phyloP scores from a whole-genome alignment of 345 rosid species.

The Arabidopsis suecica region DNA sequence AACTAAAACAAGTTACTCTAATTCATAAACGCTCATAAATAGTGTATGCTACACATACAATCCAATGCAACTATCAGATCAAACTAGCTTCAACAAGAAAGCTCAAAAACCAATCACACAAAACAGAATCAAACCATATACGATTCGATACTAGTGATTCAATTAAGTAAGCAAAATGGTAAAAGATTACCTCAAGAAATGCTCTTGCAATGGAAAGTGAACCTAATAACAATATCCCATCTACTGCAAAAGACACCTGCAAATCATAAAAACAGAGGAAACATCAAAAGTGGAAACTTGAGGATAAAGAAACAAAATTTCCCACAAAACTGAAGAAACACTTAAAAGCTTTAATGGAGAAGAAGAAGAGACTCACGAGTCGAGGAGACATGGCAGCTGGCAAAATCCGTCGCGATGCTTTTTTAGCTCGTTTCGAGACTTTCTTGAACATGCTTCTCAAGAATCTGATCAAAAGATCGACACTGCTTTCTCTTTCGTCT shows the following conservation, averaged over 20 bases:
- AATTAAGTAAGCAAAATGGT: background rate
- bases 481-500: constrained; percentile 71
- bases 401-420: constrained; percentile 65
- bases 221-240: constrained; percentile 74
- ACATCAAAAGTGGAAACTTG: background rate
- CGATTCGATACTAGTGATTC: background rate
- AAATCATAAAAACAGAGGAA: background rate
- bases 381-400: constrained; percentile 70
- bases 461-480: constrained; percentile 73
- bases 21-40: background rate
- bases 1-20: background rate
- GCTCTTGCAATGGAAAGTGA: constrained; percentile 71
- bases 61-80: background rate
- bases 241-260: constrained; percentile 85
- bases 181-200: constrained; percentile 65
- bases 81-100: constrained; percentile 3
- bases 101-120: background rate
- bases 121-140: background rate
- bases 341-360: background rate
- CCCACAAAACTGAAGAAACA: background rate
- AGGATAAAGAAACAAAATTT: background rate
- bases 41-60: background rate
- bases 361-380: constrained; percentile 51
- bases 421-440: constrained; percentile 73
- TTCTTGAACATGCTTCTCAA: constrained; percentile 66